A percentile compares a stretch with the other conserved stretches of the same genome.
phyloP scores from a whole-genome alignment of 768 basidiomycete species.

The Boletellus sp. region DNA sequence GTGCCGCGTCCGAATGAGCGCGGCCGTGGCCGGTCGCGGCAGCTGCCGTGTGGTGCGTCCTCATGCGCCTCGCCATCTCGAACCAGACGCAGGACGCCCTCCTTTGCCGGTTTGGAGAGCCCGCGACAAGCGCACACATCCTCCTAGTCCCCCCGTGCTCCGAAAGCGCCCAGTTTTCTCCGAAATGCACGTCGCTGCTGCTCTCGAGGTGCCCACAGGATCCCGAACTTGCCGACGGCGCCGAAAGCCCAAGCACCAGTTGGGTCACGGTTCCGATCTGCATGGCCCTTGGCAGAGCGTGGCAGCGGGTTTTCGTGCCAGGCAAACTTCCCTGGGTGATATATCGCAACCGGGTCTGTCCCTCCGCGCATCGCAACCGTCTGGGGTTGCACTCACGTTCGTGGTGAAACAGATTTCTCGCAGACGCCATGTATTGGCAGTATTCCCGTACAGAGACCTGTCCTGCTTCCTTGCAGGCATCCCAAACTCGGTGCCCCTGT shows the following conservation, averaged over 20 bases:
- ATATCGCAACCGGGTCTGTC: constrained; percentile 51
- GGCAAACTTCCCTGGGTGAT: constrained; percentile 55
- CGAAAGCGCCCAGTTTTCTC: constrained; percentile 19
- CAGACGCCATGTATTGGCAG: constrained; percentile 44
- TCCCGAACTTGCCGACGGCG: constrained; percentile 1
- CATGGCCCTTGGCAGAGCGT: constrained; percentile 34
- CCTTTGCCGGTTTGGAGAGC: constrained; percentile 14
- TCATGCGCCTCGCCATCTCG: constrained; percentile 32
- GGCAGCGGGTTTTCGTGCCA: constrained; percentile 42
- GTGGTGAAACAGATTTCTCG: constrained; percentile 39
- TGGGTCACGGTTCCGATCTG: too few species aligned
- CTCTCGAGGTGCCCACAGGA: constrained; percentile 15
- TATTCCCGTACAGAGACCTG: constrained; percentile 59
- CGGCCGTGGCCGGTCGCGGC: not conserved
- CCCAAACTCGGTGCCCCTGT: constrained; percentile 64
- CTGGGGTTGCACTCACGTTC: constrained; percentile 4
- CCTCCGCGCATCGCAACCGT: not conserved
- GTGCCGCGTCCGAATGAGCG: too few species aligned
- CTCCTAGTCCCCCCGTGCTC: constrained; percentile 25
- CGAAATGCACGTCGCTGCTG: constrained; percentile 13
- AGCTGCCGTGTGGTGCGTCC: not conserved
- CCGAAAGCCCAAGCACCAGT: constrained; percentile 16
- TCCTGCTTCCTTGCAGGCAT: constrained; percentile 57
- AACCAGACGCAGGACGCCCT: constrained; percentile 36
- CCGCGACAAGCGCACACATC: not conserved